A percentile compares a stretch with the other conserved stretches of the same genome.
Evolutionary conservation across 2,329 filamentous ascomycete genomes (phyloP).

Genomic region (Stagonosporopsis rhizophila): DNA sequence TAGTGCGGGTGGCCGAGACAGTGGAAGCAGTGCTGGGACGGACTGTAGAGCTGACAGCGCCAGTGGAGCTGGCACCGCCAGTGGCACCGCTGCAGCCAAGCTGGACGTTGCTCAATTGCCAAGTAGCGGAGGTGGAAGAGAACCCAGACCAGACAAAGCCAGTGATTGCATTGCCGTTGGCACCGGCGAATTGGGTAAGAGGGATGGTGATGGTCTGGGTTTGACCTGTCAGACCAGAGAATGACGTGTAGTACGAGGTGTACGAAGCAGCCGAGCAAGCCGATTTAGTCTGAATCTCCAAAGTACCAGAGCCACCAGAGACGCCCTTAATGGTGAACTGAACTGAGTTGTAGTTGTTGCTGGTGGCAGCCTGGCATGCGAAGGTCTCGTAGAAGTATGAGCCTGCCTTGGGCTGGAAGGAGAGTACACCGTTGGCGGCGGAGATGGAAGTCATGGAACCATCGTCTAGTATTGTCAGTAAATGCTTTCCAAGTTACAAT

Average conservation of each 20-base stretch:
- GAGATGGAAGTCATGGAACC: constrained; percentile 56
- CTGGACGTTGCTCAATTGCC: constrained; percentile 59
- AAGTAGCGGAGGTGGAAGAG: constrained; percentile 48
- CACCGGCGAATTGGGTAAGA: constrained; percentile 57
- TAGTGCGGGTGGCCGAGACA: constrained; percentile 11
- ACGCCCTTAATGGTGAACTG: constrained; percentile 58
- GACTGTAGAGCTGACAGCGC: constrained; percentile 13
- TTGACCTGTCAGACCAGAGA: constrained; percentile 58
- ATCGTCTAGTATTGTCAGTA: constrained; percentile 53
- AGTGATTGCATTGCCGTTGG: constrained; percentile 59
- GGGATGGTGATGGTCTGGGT: constrained; percentile 61
- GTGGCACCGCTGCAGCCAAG: constrained; percentile 51
- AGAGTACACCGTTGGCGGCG: constrained; percentile 54
- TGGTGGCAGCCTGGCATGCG: constrained; percentile 55
- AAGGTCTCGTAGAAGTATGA: constrained; percentile 65
- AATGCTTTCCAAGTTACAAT: neutral
- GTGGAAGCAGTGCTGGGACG: constrained; percentile 14
- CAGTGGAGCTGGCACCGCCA: constrained; percentile 9
- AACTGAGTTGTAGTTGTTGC: constrained; percentile 57
- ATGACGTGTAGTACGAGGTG: constrained; percentile 54
- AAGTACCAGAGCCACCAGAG: constrained; percentile 48
- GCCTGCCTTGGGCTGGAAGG: constrained; percentile 57
- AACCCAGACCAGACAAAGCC: constrained; percentile 56
- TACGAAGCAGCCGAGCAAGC: constrained; percentile 53
- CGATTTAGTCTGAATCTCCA: constrained; percentile 59